These are phyloP conservation scores for Daldinia childiae DNA, from an alignment of 495 filamentous ascomycete genomes.

Conservation along the genomic window DNA sequence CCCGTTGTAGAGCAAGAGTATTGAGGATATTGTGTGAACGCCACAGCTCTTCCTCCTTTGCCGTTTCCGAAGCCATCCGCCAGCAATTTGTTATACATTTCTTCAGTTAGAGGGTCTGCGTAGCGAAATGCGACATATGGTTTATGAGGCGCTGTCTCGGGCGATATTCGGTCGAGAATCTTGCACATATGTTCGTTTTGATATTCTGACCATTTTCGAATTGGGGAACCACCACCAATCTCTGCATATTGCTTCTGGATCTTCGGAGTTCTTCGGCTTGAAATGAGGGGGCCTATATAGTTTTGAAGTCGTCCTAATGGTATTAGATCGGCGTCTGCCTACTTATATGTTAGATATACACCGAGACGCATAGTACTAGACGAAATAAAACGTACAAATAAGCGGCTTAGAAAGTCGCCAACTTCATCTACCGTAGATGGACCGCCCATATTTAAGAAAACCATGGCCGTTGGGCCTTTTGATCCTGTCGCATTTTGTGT, in stretches of 20 bases:
- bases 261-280: slow-evolving; percentile 87
- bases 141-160: slow-evolving; percentile 94
- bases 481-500: slow-evolving; percentile 67
- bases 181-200: slow-evolving; percentile 96
- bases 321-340: slow-evolving; percentile 95
- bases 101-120: slow-evolving; percentile 91
- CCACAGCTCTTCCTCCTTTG: slow-evolving; percentile 88
- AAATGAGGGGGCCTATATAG: slow-evolving; percentile 89
- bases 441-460: slow-evolving; percentile 99
- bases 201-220: slow-evolving; percentile 96
- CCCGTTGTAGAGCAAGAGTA: slow-evolving; percentile 99
- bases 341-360: slow-evolving; percentile 27
- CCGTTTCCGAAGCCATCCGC: slow-evolving; percentile 90
- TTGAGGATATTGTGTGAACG: slow-evolving; percentile 98
- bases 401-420: slow-evolving; percentile 85
- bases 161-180: slow-evolving; percentile 86
- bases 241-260: slow-evolving; percentile 94
- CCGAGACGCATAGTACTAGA: background rate
- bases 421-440: slow-evolving; percentile 91
- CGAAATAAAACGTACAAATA: slow-evolving; percentile 74
- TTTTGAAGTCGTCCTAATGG: slow-evolving; percentile 92
- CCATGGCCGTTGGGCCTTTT: slow-evolving; percentile 85
- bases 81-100: slow-evolving; percentile 83
- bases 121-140: slow-evolving; percentile 99
- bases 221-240: slow-evolving; percentile 96